Conservation (phyloP, 306 rosid species). For the Trifolium dubium region DNA sequence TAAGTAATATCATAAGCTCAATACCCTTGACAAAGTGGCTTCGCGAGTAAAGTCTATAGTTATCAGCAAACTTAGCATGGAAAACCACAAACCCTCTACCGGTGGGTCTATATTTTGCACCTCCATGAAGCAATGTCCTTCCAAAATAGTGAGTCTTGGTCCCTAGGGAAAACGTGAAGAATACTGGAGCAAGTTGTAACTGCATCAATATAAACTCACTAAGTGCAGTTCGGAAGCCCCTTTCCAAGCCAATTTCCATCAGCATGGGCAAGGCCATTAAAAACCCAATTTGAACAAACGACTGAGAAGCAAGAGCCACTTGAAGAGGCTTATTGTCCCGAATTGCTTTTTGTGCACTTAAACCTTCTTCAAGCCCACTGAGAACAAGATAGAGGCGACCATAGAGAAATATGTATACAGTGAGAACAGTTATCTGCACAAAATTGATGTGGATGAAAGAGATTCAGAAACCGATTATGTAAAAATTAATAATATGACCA, state of each 20-base stretch:
- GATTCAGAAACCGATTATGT: conserved; percentile 32
- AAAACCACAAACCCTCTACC: conserved; percentile 65
- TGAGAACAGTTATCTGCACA: conserved; percentile 56
- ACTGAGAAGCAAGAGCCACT: conserved; percentile 61
- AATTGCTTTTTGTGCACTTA: conserved; percentile 48
- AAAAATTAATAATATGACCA: conserved; percentile 11
- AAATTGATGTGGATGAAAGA: conserved; percentile 5
- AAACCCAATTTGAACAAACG: conserved; percentile 57
- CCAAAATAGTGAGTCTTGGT: conserved; percentile 63
- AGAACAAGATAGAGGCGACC: conserved; percentile 63
- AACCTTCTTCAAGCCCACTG: conserved; percentile 59
- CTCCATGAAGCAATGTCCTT: conserved; percentile 62
- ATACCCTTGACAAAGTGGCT: conserved; percentile 65
- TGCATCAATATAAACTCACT: conserved; percentile 61
- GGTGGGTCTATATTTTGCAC: conserved; percentile 58
- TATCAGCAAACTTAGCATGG: conserved; percentile 61
- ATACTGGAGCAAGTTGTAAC: conserved; percentile 59
- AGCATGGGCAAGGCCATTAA: conserved; percentile 60
- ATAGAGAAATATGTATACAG: conserved; percentile 56
- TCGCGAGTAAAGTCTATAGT: conserved; percentile 60
- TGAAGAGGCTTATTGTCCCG: conserved; percentile 60
- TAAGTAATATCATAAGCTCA: conserved; percentile 55
- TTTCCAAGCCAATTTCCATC: conserved; percentile 65
- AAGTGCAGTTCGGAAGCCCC: conserved; percentile 61
- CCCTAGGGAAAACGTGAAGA: conserved; percentile 60